Evolutionary conservation across 2,329 filamentous ascomycete species (phyloP), one percentile per base, ranked within the genome.

Genomic region (Huntiella moniliformis): DNA sequence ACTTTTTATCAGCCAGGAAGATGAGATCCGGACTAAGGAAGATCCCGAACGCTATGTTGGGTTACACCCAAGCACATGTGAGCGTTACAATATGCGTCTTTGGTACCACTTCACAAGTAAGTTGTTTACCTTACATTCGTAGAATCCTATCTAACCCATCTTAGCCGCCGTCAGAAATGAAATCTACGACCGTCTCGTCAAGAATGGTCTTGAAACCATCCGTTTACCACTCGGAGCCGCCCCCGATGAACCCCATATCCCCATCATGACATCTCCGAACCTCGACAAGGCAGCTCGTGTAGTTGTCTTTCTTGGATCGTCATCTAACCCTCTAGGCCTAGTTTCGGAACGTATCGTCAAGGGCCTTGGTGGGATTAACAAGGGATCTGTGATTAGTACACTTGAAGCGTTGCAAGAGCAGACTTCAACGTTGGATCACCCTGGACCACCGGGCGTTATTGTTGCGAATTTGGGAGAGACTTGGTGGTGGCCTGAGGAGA

Each of bases 391-490:
- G 36, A 62, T 88, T 28, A 70, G 75, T 8, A 64, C 88, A 47
- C 69, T 79, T 17, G 58, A 65, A 33, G 61, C 58, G 10, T 59
- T 77, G 4, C 56, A 56, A 37, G 45, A 54, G 12, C 60, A 67
- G 47, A 51, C 40, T 17, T 59, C 59, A 32, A 62, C 59, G 11
- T 51, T 58, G 0, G 41, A 53, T 0, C 61, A 66, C 15, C 22
- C 55, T 0, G 53, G 57, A 2, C 52, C 63, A 1, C 75, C 70
- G 0, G 80, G 72, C 3, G 63, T 95, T 47, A 62, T 95, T 22
- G 64, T 94, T 18, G 73, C 84, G 39, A 95, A 94, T 57, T 67
- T 75, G 3, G 84, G 83, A 4, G 77, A 92, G 61, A 64, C 82
- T 13, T 66, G 78, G 54, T 95, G 84, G 77, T 83, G 81, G 58